Evolutionary conservation across 2,329 filamentous ascomycete species (phyloP).

Genomic region (Aspergillus aculeatinus): DNA sequence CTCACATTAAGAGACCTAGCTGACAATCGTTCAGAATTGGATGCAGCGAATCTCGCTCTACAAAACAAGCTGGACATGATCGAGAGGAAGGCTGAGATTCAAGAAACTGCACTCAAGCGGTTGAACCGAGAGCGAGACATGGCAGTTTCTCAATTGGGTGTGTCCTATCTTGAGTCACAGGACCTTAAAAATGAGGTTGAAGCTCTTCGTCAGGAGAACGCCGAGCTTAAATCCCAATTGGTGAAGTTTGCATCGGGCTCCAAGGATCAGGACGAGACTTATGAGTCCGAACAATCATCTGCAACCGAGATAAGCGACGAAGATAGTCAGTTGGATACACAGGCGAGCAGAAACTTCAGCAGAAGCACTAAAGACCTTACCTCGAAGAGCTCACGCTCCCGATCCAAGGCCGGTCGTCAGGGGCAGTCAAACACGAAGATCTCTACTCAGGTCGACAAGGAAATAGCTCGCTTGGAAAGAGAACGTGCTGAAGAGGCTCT

Average conservation of each 20-base stretch:
- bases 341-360: constrained; percentile 28
- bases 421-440: constrained; percentile 33
- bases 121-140: constrained; percentile 58
- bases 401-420: constrained; percentile 24
- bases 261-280: constrained; percentile 30
- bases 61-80: constrained; percentile 56
- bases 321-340: constrained; percentile 34
- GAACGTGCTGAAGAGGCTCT: constrained; percentile 40
- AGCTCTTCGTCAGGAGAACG: constrained; percentile 37
- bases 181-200: constrained; percentile 45
- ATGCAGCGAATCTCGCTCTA: constrained; percentile 54
- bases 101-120: constrained; percentile 56
- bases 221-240: constrained; percentile 39
- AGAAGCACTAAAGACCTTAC: constrained; percentile 32
- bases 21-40: constrained; percentile 43
- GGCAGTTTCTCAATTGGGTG: constrained; percentile 56
- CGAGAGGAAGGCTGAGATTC: constrained; percentile 55
- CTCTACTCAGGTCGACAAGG: constrained; percentile 37
- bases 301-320: constrained; percentile 27
- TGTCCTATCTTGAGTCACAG: constrained; percentile 55
- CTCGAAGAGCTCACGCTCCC: constrained; percentile 30
- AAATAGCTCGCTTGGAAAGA: constrained; percentile 37
- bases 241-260: constrained; percentile 24
- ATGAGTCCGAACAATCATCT: constrained; percentile 27
- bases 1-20: constrained; percentile 5